Evolutionary conservation across 345 rosid species (phyloP).

Genomic region (Eucalyptus microcorys): DNA sequence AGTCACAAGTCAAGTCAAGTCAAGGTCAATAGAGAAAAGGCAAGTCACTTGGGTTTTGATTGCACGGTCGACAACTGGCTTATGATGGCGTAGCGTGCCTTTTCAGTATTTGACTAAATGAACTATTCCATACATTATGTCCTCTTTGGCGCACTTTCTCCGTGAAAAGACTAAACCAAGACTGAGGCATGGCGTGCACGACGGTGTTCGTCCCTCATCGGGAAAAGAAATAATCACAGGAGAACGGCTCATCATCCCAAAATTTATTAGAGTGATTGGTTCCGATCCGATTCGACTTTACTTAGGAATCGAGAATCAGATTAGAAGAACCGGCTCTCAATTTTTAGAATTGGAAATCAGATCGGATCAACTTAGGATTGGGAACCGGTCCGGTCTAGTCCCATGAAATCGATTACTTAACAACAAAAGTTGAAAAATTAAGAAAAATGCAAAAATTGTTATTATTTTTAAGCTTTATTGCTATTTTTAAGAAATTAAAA

Average conservation of each 20-base stretch:
- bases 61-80: neutral
- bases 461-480: rapidly evolving
- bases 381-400: rapidly evolving
- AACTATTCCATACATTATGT: neutral
- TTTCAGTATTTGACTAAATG: neutral
- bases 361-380: too few relatives aligned
- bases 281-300: too few relatives aligned
- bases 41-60: rapidly evolving
- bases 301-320: too few relatives aligned
- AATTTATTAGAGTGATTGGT: too few relatives aligned
- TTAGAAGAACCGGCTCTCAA: too few relatives aligned
- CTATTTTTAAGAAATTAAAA: too few relatives aligned
- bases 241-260: too few relatives aligned
- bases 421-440: too few relatives aligned
- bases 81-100: neutral
- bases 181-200: neutral
- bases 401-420: too few relatives aligned
- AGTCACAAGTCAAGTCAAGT: neutral
- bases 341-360: too few relatives aligned
- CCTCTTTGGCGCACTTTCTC: neutral
- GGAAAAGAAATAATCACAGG: too few relatives aligned
- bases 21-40: neutral
- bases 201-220: too few relatives aligned
- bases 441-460: rapidly evolving
- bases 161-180: neutral